phyloP scores from a whole-genome alignment of 768 basidiomycete genomes.

The Collybia nuda region DNA sequence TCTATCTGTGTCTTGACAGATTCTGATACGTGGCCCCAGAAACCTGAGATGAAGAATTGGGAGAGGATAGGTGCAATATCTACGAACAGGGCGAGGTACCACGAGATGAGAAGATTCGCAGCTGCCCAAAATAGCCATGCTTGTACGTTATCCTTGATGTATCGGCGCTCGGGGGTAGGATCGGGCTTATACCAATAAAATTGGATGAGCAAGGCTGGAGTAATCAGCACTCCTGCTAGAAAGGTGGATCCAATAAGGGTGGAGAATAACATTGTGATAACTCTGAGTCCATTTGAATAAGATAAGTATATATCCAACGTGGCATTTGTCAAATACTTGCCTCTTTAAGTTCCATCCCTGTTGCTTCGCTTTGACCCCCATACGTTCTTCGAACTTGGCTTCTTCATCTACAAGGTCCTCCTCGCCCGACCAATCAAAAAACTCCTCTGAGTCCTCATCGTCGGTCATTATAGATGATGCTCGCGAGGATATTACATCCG shows the following conservation, averaged over 20 bases:
- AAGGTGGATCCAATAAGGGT: constrained; percentile 73
- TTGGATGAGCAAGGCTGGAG: constrained; percentile 63
- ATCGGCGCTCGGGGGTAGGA: constrained; percentile 53
- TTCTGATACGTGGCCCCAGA: constrained; percentile 81
- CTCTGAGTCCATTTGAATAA: constrained; percentile 29
- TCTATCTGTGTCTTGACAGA: constrained; percentile 63
- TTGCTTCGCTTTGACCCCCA: constrained; percentile 48
- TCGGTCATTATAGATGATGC: constrained; percentile 50
- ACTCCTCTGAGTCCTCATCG: constrained; percentile 55
- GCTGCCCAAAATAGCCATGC: constrained; percentile 86
- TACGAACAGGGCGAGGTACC: constrained; percentile 73
- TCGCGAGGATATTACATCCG: constrained; percentile 25
- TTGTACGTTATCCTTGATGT: constrained; percentile 63
- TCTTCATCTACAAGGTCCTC: constrained; percentile 75
- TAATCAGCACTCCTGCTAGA: constrained; percentile 58
- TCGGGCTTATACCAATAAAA: constrained; percentile 71
- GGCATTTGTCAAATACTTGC: constrained; percentile 28
- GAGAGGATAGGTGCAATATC: constrained; percentile 63
- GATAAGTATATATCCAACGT: not conserved
- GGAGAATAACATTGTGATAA: constrained; percentile 64
- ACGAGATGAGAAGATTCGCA: constrained; percentile 73
- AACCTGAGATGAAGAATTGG: constrained; percentile 50
- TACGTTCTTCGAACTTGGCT: constrained; percentile 60
- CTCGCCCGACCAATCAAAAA: constrained; percentile 78
- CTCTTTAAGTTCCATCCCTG: constrained; percentile 53